Evolutionary conservation across 768 basidiomycete genomes (phyloP).

Genomic region (Tulasnella calospora): DNA sequence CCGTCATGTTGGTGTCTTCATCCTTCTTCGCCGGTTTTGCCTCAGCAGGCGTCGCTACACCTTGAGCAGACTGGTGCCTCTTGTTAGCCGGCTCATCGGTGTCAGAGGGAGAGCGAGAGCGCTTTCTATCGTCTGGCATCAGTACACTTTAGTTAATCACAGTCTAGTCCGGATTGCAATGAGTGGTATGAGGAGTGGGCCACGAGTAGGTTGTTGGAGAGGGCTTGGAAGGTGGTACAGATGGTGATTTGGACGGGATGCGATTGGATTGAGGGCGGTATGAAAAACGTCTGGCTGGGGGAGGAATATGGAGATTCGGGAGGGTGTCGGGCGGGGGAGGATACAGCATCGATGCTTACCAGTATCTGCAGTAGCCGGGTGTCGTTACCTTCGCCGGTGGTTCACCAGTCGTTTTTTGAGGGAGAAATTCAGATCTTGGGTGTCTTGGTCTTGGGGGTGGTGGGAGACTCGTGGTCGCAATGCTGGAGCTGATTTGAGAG

Average conservation of each 20-base stretch:
- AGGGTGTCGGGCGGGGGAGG: constrained; percentile 14
- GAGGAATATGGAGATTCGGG: constrained; percentile 29
- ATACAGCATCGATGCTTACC: constrained; percentile 10
- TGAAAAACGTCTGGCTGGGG: constrained; percentile 44
- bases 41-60: constrained; percentile 10
- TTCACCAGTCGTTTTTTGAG: background rate
- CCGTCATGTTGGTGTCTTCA: constrained; percentile 19
- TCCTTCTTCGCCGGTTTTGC: constrained; percentile 4
- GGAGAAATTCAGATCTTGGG: background rate
- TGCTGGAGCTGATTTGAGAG: background rate
- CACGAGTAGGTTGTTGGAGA: constrained; percentile 10
- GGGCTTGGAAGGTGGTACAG: constrained; percentile 17
- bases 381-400: background rate
- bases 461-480: constrained; percentile 5
- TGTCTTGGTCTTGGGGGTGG: background rate
- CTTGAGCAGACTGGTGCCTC: constrained; percentile 18
- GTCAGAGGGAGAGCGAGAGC: constrained; percentile 25
- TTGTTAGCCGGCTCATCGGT: constrained; percentile 22
- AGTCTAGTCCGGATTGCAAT: constrained; percentile 15
- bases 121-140: constrained; percentile 26
- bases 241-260: constrained; percentile 5
- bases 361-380: background rate
- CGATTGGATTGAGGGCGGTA: constrained; percentile 22
- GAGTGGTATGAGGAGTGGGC: constrained; percentile 16
- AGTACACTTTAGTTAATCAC: constrained; percentile 15